Base-by-base conservation (phyloP, 192 early-diverging fungal species). In the Dispira simplex region DNA sequence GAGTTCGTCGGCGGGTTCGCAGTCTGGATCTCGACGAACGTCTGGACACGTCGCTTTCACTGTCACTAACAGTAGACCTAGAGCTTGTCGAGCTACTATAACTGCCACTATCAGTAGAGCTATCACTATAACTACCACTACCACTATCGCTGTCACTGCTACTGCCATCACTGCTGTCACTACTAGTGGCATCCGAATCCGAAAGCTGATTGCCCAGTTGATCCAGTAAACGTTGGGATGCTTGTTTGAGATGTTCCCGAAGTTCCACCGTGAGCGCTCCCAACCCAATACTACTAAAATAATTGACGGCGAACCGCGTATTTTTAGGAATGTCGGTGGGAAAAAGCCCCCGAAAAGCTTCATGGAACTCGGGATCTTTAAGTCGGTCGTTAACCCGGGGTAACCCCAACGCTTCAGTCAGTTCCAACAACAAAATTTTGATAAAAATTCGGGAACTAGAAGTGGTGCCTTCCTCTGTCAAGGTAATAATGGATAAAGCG, bases 251-350 rank as follows among this genome's bases (percentile, higher is more conserved):
- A 68, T 84, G 82, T 66, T 93, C 93, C 67, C 95, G 85, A 67
- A 98, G 77, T 20, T 95, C 93, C 28, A 93, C 92, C 0, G 94
- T 97, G 52, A 98, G 69, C 1, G 83, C 88, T 67, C 94, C 95
- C 28, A 98, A 70, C 20, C 87, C 90, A 70, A 98, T 95, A 68
- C 83, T 88, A 0, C 92, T 96, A 66, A 91, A 98, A 71, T 93
- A 98, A 70, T 98, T 98, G 81, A 98, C 97, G 12, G 95, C 92
- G 72, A 97, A 97, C 47, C 93, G 85, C 13, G 87, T 91, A 60
- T 90, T 81, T 60, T 83, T 82, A 48, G 91, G 89, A 67, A 86
- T 88, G 67, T 91, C 88, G 54, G 79, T 91, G 13, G 93, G 94
- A 69, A 98, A 98, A 69, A 97, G 71, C 28, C 93, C 94, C 16